phyloP scores from a whole-genome alignment of 2,329 filamentous ascomycete genomes.

The Penicillium decumbens region DNA sequence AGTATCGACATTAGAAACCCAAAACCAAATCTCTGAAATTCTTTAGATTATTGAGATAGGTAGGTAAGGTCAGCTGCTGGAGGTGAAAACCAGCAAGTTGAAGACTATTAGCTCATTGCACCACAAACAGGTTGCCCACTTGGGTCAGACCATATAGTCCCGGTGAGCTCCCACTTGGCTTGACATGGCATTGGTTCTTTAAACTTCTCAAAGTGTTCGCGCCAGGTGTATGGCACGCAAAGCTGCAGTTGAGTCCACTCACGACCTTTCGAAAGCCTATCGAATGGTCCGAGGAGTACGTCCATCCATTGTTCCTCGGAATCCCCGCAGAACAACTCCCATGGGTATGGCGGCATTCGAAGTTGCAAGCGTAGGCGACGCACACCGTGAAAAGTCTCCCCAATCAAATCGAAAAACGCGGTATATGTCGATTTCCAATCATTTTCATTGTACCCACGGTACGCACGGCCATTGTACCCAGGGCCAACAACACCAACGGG shows the following conservation, averaged over 20 bases:
- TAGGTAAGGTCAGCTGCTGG: too few relatives aligned
- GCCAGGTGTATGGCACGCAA: neutral
- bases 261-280: neutral
- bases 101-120: too few relatives aligned
- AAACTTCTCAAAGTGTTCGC: neutral
- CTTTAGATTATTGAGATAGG: too few relatives aligned
- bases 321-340: neutral
- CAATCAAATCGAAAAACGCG: neutral
- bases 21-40: too few relatives aligned
- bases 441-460: neutral
- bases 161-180: neutral
- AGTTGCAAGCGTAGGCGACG: neutral
- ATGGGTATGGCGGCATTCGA: neutral
- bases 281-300: neutral
- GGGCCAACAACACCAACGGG: neutral
- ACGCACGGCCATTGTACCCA: neutral
- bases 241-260: neutral
- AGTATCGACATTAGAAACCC: too few relatives aligned
- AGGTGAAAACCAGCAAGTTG: too few relatives aligned
- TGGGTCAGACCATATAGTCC: neutral
- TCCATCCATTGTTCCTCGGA: neutral
- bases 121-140: too few relatives aligned
- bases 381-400: neutral
- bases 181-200: neutral
- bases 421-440: neutral